These are phyloP conservation scores for Saccharum officinarum DNA, from an alignment of 176 grass and related monocot species.

Conservation along the genomic window DNA sequence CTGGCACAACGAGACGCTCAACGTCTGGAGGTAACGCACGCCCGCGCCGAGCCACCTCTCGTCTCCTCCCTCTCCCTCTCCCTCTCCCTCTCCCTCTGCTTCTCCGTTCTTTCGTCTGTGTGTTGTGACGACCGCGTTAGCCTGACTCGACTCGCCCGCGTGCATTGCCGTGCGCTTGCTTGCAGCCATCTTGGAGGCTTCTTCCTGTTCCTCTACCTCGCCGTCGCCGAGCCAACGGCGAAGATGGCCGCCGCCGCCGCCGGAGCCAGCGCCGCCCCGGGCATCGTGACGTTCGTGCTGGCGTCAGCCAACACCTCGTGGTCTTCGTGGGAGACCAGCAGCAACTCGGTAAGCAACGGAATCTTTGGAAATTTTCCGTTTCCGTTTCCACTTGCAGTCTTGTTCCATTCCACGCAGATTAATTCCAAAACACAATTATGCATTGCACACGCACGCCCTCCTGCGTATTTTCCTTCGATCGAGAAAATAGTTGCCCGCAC, in stretches of 20 bases:
- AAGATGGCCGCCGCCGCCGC: neutral
- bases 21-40: slow-evolving; percentile 72
- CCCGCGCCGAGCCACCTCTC: neutral
- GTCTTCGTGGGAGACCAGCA: slow-evolving; percentile 46
- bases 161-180: neutral
- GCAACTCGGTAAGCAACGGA: slow-evolving; percentile 44
- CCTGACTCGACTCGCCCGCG: neutral
- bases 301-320: slow-evolving; percentile 47
- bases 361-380: neutral
- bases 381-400: neutral
- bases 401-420: neutral
- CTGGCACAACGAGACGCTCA: slow-evolving; percentile 99
- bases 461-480: no score
- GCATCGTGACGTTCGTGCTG: slow-evolving; percentile 45
- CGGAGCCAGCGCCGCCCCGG: slow-evolving; percentile 17
- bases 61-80: no score
- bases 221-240: slow-evolving; percentile 38
- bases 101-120: neutral
- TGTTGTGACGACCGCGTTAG: no score
- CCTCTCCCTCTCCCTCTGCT: neutral
- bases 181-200: slow-evolving; percentile 92
- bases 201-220: slow-evolving; percentile 75
- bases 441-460: neutral
- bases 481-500: no score
- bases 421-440: neutral